phyloP scores from a whole-genome alignment of 2,329 filamentous ascomycete genomes.

The Lecanoromycetidae sp. region DNA sequence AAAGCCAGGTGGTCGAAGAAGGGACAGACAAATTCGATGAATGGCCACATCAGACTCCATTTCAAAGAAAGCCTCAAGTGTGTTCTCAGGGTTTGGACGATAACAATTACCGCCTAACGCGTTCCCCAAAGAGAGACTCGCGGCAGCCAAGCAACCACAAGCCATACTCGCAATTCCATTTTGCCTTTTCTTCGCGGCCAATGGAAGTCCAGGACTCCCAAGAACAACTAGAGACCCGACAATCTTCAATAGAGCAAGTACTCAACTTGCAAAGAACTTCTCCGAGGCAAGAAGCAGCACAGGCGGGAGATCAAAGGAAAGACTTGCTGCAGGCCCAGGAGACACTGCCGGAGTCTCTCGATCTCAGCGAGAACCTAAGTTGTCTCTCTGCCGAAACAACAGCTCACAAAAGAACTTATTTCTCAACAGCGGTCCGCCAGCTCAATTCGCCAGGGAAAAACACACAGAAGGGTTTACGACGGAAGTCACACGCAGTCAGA shows the following conservation, averaged over 20 bases:
- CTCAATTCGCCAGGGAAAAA: neutral
- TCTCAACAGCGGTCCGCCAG: conserved; percentile 2
- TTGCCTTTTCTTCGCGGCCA: neutral
- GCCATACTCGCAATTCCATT: neutral
- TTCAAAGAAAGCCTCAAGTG: neutral
- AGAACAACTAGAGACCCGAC: neutral
- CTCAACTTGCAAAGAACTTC: no score
- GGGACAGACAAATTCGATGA: no score
- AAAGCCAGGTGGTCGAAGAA: no score
- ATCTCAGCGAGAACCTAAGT: neutral
- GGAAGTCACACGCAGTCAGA: neutral
- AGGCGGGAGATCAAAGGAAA: neutral
- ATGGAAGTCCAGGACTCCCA: neutral
- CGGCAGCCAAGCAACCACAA: no score
- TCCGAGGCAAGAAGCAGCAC: no score
- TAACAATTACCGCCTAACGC: no score
- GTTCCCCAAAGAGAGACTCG: no score
- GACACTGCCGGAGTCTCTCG: neutral
- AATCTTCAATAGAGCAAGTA: no score
- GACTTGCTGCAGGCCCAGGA: neutral
- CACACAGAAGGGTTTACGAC: neutral
- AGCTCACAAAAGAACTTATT: neutral
- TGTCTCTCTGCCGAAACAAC: neutral
- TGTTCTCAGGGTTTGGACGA: no score
- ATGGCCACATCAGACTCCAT: neutral